These are phyloP conservation scores for Ogataea parapolymorpha DNA, from an alignment of 805 yeast species.

Conservation along the genomic window DNA sequence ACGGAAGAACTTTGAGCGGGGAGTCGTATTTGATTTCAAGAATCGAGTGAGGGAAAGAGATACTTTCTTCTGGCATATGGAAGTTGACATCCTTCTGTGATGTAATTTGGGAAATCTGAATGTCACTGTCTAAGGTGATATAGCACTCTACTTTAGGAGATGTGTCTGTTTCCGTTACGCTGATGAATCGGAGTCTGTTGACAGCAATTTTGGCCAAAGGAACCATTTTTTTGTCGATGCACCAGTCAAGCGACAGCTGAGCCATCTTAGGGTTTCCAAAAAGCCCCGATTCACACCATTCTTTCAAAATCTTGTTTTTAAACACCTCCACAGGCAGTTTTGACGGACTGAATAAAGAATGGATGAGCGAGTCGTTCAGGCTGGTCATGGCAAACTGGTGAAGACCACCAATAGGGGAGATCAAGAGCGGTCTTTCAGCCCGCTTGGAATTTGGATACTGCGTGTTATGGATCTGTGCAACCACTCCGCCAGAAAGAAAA, in stretches of 20 bases:
- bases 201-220: conserved; percentile 28
- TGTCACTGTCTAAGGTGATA: conserved; percentile 31
- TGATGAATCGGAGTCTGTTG: conserved; percentile 29
- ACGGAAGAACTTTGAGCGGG: conserved; percentile 32
- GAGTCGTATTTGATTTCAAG: conserved; percentile 47
- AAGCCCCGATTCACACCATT: conserved; percentile 23
- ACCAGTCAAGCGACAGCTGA: conserved; percentile 32
- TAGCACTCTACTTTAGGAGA: conserved; percentile 27
- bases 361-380: conserved; percentile 20
- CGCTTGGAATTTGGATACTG: neutral
- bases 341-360: conserved; percentile 18
- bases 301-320: conserved; percentile 15
- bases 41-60: conserved; percentile 45
- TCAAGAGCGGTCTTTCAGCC: conserved; percentile 27
- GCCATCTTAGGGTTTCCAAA: conserved; percentile 32
- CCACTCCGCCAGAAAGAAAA: conserved; percentile 14
- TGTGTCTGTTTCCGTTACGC: conserved; percentile 7
- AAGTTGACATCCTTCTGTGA: conserved; percentile 9
- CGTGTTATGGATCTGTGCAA: conserved; percentile 16
- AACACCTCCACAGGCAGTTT: conserved; percentile 6
- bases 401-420: conserved; percentile 42
- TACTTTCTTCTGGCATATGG: conserved; percentile 13
- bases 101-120: conserved; percentile 14
- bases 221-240: conserved; percentile 27
- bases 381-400: conserved; percentile 36